Evolutionary conservation across 805 yeast genomes (phyloP), one percentile per base, ranked within the genome.

Genomic region (Myxozyma udenii): DNA sequence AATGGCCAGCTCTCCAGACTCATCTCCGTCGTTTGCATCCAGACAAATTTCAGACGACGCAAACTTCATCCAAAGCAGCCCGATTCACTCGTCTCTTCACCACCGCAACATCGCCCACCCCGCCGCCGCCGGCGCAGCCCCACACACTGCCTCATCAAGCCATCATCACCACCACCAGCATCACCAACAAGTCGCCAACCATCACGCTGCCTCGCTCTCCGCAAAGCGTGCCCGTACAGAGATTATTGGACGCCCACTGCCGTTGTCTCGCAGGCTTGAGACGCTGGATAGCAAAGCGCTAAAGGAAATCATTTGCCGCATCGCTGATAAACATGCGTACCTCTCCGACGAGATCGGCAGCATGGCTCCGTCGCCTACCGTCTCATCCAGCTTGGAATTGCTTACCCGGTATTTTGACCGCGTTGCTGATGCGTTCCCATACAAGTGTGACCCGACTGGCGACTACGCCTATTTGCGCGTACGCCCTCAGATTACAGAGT

Each of bases 401-500:
- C 71, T 88, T 46, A 66, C 70, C 35, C 61, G 64, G 4, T 79
- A 81, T 61, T 69, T 78, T 43, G 64, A 63, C 3, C 55, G 50
- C 5, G 77, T 86, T 24, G 61, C 70, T 19, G 65, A 66, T 7
- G 74, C 76, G 53, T 68, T 88, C 58, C 96, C 96, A 0, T 87
- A 85, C 66, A 82, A 83, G 58, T 87, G 87, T 57, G 89, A 85
- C 61, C 73, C 76, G 7, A 73, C 77, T 33, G 79, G 85, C 42
- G 95, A 87, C 66, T 87, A 87, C 64, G 80, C 90, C 3, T 87
- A 80, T 65, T 68, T 85, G 51, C 74, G 95, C 50, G 85, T 88
- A 33, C 81, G 85, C 62, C 78, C 84, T 4, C 68, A 73, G 51
- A 76, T 86, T 55, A 78, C 78, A 52, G 93, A 85, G 60, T 86